Base-by-base conservation (phyloP, 2,329 filamentous ascomycete species). In the Penicillium sp. region DNA sequence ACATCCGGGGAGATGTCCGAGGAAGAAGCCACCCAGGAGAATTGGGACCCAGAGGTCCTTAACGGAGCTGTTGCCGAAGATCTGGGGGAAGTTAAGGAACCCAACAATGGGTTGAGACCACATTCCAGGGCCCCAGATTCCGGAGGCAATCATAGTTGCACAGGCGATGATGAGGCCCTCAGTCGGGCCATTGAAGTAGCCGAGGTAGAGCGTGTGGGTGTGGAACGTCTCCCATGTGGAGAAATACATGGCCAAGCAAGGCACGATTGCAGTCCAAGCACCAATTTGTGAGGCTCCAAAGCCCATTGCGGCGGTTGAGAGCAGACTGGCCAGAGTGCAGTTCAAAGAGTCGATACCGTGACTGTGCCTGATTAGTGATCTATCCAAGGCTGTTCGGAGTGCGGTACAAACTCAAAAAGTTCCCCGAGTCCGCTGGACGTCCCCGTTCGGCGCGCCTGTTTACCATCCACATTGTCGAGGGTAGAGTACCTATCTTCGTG, bases 171-270 rank as follows among this genome's bases (percentile, higher is more conserved):
- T 86, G 34, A 99, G 80, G 21, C 94, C 94, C 78, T 99, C 94
- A 67, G 94, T 99, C 2, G 94, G 94, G 1, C 94, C 94, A 72
- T 99, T 99, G 83, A 99, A 89, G 72, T 93, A 91, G 52, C 94
- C 94, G 13, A 99, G 85, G 74, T 96, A 99, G 6, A 99, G 80
- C 0, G 94, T 97, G 73, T 99, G 94, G 6, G 94, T 97, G 76
- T 99, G 94, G 73, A 97, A 99, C 1, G 94, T 99, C 77, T 99
- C 94, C 94, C 94, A 99, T 2, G 94, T 99, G 3, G 93, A 97
- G 77, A 99, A 97, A 80, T 96, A 99, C 94, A 99, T 99, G 57
- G 94, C 90, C 42, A 99, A 79, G 65, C 91, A 95, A 1, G 94
- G 94, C 57, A 93, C 86, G 41, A 99, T 79, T 2, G 92, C 91